These are phyloP conservation scores for Globisporangium mamillatum DNA, from an alignment of 352 stramenopile genomes.

Conservation along the genomic window DNA sequence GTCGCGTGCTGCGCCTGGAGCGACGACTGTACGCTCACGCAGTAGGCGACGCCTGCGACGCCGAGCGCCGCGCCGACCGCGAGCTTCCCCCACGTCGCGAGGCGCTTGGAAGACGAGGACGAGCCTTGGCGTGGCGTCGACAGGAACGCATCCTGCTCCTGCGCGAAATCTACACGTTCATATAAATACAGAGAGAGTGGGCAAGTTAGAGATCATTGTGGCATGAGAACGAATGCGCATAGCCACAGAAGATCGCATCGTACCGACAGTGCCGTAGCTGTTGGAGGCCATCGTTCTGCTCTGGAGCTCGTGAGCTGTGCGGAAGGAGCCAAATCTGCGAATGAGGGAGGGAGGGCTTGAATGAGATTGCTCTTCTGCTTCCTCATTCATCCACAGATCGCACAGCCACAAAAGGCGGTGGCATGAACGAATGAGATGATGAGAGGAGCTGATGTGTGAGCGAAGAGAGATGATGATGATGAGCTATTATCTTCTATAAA, in stretches of 20 bases:
- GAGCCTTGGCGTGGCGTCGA: background rate
- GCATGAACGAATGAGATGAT: background rate
- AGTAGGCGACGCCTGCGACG: conserved; percentile 31
- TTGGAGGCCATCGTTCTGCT: conserved; percentile 8
- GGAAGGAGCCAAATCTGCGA: background rate
- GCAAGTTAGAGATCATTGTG: background rate
- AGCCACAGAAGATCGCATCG: background rate
- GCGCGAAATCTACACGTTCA: conserved; percentile 19
- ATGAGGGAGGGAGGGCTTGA: background rate
- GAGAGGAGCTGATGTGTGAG: conserved; percentile 4
- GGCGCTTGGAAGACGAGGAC: background rate
- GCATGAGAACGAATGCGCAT: background rate
- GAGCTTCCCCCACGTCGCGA: conserved; percentile 29
- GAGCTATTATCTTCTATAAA: background rate
- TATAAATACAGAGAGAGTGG: background rate
- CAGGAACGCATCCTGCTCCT: conserved; percentile 25
- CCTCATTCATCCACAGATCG: background rate
- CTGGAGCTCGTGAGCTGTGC: background rate
- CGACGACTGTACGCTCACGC: conserved; percentile 36
- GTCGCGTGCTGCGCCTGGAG: conserved; percentile 32
- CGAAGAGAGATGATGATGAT: background rate
- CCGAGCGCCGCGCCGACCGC: conserved; percentile 32
- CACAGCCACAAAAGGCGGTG: background rate
- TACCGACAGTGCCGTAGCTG: conserved; percentile 15
- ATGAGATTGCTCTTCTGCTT: too few species aligned